Conservation (phyloP, 2,329 filamentous ascomycete genomes). For the Ilyonectria mors-panacis region DNA sequence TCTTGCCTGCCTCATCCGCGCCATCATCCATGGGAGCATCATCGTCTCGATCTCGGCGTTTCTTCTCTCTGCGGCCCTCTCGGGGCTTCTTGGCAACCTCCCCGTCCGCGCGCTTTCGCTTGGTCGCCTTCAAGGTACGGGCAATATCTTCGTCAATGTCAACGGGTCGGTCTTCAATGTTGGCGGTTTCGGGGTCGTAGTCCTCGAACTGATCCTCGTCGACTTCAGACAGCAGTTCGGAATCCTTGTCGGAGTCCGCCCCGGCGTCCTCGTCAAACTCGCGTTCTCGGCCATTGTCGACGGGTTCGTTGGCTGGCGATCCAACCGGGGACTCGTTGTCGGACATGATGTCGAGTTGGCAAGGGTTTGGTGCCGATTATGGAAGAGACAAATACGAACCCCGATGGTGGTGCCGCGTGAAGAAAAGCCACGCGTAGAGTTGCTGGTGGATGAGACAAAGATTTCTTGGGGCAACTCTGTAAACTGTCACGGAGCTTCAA, state of each 20-base stretch:
- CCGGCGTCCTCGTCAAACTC: conserved; percentile 50
- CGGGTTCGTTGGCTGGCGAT: conserved; percentile 54
- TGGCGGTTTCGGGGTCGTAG: conserved; percentile 75
- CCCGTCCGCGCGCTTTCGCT: conserved; percentile 75
- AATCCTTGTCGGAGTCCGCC: conserved; percentile 68
- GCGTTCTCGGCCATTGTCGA: conserved; percentile 60
- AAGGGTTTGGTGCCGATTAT: background rate
- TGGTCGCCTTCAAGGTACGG: conserved; percentile 74
- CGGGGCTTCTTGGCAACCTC: conserved; percentile 80
- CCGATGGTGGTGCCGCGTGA: background rate
- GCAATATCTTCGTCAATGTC: conserved; percentile 78
- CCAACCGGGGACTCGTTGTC: conserved; percentile 61
- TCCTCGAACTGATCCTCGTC: conserved; percentile 80
- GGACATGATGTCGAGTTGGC: conserved; percentile 57
- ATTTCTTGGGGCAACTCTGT: conserved; percentile 6
- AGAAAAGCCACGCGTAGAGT: background rate
- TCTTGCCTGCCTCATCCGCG: conserved; percentile 60
- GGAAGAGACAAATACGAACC: background rate
- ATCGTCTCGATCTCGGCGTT: conserved; percentile 65
- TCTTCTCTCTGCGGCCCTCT: conserved; percentile 80
- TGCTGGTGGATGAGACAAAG: conserved; percentile 4
- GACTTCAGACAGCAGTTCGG: conserved; percentile 75
- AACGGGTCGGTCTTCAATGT: conserved; percentile 75
- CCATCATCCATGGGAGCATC: conserved; percentile 63
- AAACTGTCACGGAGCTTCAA: conserved; percentile 25